These are phyloP conservation scores for Cyclotella choctawhatcheeana DNA, from an alignment of 108 stramenopile species.

Conservation along the genomic window DNA sequence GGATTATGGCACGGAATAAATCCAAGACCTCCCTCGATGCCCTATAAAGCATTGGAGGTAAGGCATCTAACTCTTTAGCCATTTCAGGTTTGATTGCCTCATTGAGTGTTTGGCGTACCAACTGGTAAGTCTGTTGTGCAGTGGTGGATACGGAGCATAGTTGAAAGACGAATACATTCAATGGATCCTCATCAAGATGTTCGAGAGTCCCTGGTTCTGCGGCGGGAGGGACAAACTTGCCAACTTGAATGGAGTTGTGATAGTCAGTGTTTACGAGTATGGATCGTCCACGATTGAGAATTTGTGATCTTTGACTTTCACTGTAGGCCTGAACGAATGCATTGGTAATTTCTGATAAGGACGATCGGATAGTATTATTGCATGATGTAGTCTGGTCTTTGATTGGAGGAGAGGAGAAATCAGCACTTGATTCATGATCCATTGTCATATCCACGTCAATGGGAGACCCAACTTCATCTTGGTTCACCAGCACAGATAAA, in stretches of 20 bases:
- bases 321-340: conserved; percentile 62
- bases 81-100: conserved; percentile 50
- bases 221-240: conserved; percentile 45
- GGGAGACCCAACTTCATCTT: conserved; percentile 27
- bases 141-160: conserved; percentile 71
- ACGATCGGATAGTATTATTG: conserved; percentile 21
- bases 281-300: conserved; percentile 65
- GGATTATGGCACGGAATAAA: conserved; percentile 82
- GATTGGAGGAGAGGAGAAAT: conserved; percentile 9
- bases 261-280: conserved; percentile 81
- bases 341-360: conserved; percentile 45
- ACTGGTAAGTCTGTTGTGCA: conserved; percentile 58
- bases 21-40: conserved; percentile 75
- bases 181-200: conserved; percentile 53
- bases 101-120: conserved; percentile 73
- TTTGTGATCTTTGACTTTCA: conserved; percentile 64
- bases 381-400: conserved; percentile 11
- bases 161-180: conserved; percentile 67
- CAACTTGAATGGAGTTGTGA: conserved; percentile 77
- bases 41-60: conserved; percentile 70
- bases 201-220: conserved; percentile 40
- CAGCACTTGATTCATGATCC: background rate
- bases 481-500: conserved; percentile 24
- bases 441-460: conserved; percentile 11
- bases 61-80: conserved; percentile 28